Evolutionary conservation across 805 yeast species (phyloP), one percentile per base, ranked within the genome.

Genomic region (Saturnispora quitensis): DNA sequence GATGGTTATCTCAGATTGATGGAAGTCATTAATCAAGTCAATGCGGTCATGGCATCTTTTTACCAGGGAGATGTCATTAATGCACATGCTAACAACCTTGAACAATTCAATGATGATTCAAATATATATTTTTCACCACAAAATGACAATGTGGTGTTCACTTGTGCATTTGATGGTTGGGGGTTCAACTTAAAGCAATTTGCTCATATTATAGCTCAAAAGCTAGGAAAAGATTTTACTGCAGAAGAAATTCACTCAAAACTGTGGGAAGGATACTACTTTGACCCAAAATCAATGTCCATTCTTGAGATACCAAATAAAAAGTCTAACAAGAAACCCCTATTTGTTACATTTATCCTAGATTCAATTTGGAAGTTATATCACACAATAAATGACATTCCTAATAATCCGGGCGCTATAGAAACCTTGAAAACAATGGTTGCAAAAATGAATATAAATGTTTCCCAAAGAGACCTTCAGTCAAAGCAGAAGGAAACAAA

Each of bases 111-210:
- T 54, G 86, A 81, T 57, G 98, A 90, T 64, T 78, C 82, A 35
- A 95, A 83, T 59, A 69, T 90, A 25, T 90, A 90, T 64, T 91
- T 91, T 56, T 76, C 87, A 17, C 99, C 99, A 0, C 86, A 84
- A 48, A 77, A 80, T 57, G 89, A 89, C 63, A 91, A 91, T 62
- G 97, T 91, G 5, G 80, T 91, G 0, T 91, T 91, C 71, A 91
- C 96, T 0, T 75, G 80, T 28, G 99, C 99, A 1, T 74, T 86
- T 18, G 99, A 93, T 68, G 98, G 98, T 12, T 93, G 99, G 98
- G 99, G 98, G 1, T 93, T 93, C 67, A 86, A 88, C 43, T 74
- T 93, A 47, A 80, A 87, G 48, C 96, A 93, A 58, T 86, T 93
- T 48, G 86, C 97, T 7, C 82, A 85, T 52, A 81, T 93, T 34